phyloP scores from a whole-genome alignment of 805 yeast species.

The Wickerhamiella allomyrinae region DNA sequence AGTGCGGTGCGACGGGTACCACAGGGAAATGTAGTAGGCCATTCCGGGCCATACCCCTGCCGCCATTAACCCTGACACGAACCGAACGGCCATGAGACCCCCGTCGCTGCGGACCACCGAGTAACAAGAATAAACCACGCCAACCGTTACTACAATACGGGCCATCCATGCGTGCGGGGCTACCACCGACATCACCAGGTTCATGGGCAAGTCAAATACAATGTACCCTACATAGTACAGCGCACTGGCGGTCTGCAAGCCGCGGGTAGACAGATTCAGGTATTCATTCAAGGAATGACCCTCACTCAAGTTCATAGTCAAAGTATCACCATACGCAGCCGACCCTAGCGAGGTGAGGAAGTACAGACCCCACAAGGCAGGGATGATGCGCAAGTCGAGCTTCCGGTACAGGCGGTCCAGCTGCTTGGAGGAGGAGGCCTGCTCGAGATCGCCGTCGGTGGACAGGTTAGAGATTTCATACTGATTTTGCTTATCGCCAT shows the following conservation, averaged over 20 bases:
- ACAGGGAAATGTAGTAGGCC: conserved; percentile 66
- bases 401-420: conserved; percentile 33
- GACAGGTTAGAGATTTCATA: neutral
- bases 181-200: conserved; percentile 64
- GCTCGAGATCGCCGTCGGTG: neutral
- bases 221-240: conserved; percentile 72
- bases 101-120: conserved; percentile 39
- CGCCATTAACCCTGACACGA: conserved; percentile 60
- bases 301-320: conserved; percentile 56
- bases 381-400: conserved; percentile 58
- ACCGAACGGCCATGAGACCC: conserved; percentile 58
- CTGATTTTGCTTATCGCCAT: no score
- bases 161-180: conserved; percentile 79
- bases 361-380: conserved; percentile 69
- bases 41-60: conserved; percentile 90
- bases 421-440: conserved; percentile 19
- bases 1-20: conserved; percentile 71
- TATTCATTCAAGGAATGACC: conserved; percentile 48
- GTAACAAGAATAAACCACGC: conserved; percentile 64
- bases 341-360: conserved; percentile 68
- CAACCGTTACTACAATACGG: conserved; percentile 63
- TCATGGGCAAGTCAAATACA: conserved; percentile 79
- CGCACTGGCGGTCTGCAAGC: conserved; percentile 63
- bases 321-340: conserved; percentile 60
- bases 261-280: conserved; percentile 38